Conservation (phyloP, 176 grass and related monocot species). For the Oryza coarctata region DNA sequence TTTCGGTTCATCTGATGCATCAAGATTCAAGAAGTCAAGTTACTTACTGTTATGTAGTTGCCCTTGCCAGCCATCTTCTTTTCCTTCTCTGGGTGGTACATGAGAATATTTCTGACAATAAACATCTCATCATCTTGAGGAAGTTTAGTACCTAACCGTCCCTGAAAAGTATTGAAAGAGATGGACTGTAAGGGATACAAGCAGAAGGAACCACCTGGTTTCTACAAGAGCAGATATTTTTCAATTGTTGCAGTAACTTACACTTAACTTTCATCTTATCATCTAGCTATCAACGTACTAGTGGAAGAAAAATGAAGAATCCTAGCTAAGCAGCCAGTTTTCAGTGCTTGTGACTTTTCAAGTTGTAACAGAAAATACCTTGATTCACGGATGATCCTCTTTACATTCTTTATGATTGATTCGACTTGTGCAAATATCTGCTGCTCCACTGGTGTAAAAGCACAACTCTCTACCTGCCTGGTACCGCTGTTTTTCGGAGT, state of each 20-base stretch:
- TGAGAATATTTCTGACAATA: slow-evolving; percentile 37
- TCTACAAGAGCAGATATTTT: not conserved
- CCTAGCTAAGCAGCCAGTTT: slow-evolving; percentile 1
- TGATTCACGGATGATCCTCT: slow-evolving; percentile 50
- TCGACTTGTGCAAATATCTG: slow-evolving; percentile 34
- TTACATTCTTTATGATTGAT: slow-evolving; percentile 42
- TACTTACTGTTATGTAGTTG: slow-evolving; percentile 48
- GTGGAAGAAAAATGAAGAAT: not conserved
- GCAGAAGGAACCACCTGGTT: slow-evolving; percentile 10
- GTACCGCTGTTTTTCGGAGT: slow-evolving; percentile 15
- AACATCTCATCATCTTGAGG: slow-evolving; percentile 31
- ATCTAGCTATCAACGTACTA: slow-evolving; percentile 19
- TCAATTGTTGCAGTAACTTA: not conserved
- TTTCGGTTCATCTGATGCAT: not conserved
- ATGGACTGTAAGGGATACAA: slow-evolving; percentile 11
- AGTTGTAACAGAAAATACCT: slow-evolving; percentile 35
- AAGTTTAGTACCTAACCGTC: slow-evolving; percentile 37
- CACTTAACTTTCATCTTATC: slow-evolving; percentile 13
- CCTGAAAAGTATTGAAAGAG: slow-evolving; percentile 18
- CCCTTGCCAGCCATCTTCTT: slow-evolving; percentile 38
- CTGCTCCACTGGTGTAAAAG: slow-evolving; percentile 37
- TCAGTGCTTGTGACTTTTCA: not conserved
- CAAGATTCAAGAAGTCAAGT: not conserved
- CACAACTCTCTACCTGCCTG: not conserved
- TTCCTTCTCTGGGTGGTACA: slow-evolving; percentile 56